Conservation (phyloP, 208 protist species). For the Novymonas esmeraldas region DNA sequence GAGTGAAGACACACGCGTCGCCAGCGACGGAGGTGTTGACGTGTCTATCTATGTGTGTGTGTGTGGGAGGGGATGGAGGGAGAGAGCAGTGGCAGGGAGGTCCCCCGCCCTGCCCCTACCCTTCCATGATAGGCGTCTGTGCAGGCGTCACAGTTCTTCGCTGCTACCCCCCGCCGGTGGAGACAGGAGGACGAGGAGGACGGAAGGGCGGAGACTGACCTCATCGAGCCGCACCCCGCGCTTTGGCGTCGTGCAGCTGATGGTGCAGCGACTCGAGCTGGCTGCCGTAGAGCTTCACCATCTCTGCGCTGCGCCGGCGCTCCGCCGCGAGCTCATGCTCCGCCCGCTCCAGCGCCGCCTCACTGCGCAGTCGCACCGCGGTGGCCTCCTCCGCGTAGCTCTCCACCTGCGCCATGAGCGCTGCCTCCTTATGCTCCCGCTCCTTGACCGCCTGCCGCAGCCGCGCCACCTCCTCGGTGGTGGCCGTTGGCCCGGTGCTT, state of each 20-base stretch:
- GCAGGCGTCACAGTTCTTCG: no score
- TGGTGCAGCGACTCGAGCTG: slow-evolving; percentile 65
- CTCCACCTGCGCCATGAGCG: slow-evolving; percentile 60
- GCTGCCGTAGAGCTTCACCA: slow-evolving; percentile 65
- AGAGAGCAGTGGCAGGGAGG: no score
- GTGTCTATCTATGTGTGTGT: no score
- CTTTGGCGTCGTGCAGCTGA: slow-evolving; percentile 57
- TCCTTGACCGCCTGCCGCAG: slow-evolving; percentile 19
- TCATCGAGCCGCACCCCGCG: slow-evolving; percentile 2
- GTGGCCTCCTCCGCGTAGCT: slow-evolving; percentile 46
- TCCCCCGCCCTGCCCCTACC: no score
- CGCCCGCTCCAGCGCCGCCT: slow-evolving; percentile 31
- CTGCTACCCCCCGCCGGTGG: no score
- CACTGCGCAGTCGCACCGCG: slow-evolving; percentile 29
- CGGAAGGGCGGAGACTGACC: no score
- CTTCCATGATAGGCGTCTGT: no score
- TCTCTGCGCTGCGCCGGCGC: slow-evolving; percentile 44
- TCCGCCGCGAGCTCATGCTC: slow-evolving; percentile 52
- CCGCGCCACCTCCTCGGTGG: slow-evolving; percentile 17
- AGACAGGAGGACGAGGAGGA: no score
- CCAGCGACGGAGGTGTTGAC: no score
- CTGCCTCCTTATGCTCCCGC: slow-evolving; percentile 35
- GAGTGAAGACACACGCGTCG: not conserved
- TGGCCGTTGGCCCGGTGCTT: not conserved
- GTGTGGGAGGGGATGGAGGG: no score